Conservation (phyloP, 2,329 filamentous ascomycete genomes). For the Ophiostoma tasmaniense region DNA sequence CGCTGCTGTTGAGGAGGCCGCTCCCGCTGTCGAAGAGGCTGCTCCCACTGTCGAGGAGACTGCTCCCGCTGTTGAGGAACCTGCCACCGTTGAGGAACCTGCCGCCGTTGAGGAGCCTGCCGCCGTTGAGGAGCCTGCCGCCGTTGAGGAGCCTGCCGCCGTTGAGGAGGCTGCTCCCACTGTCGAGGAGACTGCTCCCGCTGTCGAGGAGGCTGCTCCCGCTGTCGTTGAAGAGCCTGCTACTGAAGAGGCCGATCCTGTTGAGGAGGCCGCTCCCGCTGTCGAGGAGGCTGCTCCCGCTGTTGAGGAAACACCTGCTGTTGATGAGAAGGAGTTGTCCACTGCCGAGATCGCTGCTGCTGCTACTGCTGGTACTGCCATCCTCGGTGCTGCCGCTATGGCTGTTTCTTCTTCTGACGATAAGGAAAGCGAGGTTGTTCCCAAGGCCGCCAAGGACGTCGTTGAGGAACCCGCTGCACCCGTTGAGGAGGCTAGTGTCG, state of each 20-base stretch:
- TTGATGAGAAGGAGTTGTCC: neutral
- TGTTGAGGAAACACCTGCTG: neutral
- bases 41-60: neutral
- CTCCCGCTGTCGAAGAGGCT: neutral
- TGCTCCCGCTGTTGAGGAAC: no score
- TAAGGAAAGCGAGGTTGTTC: neutral
- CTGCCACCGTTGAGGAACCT: slow-evolving; percentile 12
- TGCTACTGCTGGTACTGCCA: slow-evolving; percentile 5
- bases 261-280: no score
- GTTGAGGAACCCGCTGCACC: neutral
- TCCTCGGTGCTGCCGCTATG: neutral
- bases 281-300: neutral
- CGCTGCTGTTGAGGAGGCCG: neutral
- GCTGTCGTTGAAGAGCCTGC: no score
- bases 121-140: neutral
- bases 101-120: neutral
- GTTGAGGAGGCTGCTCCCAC: neutral
- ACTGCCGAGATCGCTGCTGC: slow-evolving; percentile 6
- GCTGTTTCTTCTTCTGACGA: neutral
- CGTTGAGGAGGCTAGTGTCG: no score
- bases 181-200: slow-evolving; percentile 13
- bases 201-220: neutral
- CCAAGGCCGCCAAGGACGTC: neutral
- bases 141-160: neutral
- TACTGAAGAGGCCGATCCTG: no score